These are phyloP conservation scores for Aspergillus hiratsukae DNA, from an alignment of 2,329 filamentous ascomycete species.

Conservation along the genomic window DNA sequence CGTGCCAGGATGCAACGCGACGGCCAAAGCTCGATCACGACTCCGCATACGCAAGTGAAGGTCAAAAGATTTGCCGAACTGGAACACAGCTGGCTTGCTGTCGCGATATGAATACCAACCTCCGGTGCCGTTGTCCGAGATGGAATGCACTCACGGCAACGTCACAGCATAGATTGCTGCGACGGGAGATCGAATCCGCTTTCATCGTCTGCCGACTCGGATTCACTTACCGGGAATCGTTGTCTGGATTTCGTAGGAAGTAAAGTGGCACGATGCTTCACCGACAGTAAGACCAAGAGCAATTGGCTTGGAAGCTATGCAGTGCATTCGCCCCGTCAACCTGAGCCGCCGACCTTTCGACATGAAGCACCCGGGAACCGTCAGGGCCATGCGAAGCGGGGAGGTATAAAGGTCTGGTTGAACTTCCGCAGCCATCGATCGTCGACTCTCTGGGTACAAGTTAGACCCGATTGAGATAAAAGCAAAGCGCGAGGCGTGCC, in stretches of 20 bases:
- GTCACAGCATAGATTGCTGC: slow-evolving; percentile 67
- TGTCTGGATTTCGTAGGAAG: slow-evolving; percentile 57
- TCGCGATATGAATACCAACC: slow-evolving; percentile 81
- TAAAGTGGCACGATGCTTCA: slow-evolving; percentile 71
- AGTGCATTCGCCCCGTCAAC: slow-evolving; percentile 60
- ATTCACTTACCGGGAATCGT: slow-evolving; percentile 22
- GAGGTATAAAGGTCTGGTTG: slow-evolving; percentile 47
- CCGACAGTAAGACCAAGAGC: slow-evolving; percentile 68
- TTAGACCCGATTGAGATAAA: background rate
- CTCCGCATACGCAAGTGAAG: slow-evolving; percentile 55
- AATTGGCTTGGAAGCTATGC: slow-evolving; percentile 65
- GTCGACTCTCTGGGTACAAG: slow-evolving; percentile 56
- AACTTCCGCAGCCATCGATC: slow-evolving; percentile 53
- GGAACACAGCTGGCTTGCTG: slow-evolving; percentile 70
- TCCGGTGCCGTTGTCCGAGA: slow-evolving; percentile 65
- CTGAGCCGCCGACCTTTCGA: slow-evolving; percentile 66
- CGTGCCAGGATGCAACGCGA: slow-evolving; percentile 75
- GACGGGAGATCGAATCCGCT: slow-evolving; percentile 40
- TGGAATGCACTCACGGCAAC: too few relatives aligned
- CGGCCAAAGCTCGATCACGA: slow-evolving; percentile 59
- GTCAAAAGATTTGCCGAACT: slow-evolving; percentile 67
- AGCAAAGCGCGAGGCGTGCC: slow-evolving; percentile 36
- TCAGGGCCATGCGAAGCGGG: slow-evolving; percentile 65
- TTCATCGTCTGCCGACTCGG: slow-evolving; percentile 9
- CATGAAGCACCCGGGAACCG: slow-evolving; percentile 64